Evolutionary conservation across 2,329 filamentous ascomycete genomes (phyloP), one percentile per base, ranked within the genome.

Genomic region (Botrytis elliptica): DNA sequence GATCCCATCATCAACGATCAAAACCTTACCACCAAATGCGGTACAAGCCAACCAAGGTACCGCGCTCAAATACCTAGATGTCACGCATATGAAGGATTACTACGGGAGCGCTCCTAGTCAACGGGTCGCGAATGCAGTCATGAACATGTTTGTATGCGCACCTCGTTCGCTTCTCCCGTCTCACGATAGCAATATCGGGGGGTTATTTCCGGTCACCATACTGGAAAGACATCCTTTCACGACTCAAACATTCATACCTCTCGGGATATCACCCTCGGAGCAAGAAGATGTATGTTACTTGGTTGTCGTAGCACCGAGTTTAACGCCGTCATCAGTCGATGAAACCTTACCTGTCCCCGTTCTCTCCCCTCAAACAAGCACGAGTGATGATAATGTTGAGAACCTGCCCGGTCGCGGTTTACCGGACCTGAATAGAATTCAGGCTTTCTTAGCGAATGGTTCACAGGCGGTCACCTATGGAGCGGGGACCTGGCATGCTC

Each of bases 191-290:
- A 75, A 74, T 36, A 74, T 78, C 46, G 75, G 75, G 59, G 77
- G 78, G 2, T 75, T 87, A 6, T 93, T 97, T 81, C 85, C 88
- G 64, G 87, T 98, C 71, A 83, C 84, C 33, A 88, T 97, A 73
- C 88, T 98, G 44, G 96, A 99, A 82, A 88, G 96, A 57, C 96
- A 99, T 83, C 95, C 96, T 0, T 98, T 91, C 83, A 98, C 96
- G 1, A 93, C 93, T 1, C 96, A 99, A 84, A 97, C 94, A 0
- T 98, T 99, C 82, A 88, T 93, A 62, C 96, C 96, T 0, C 85
- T 98, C 69, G 88, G 89, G 52, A 79, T 90, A 42, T 85, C 83
- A 1, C 78, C 83, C 18, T 83, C 84, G n/a, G 80, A 81, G 65
- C 78, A 82, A 18, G 79, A 81, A 8, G 83, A 86, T 71, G 85